A percentile compares a stretch with the other conserved stretches of the same genome.
phyloP scores from a whole-genome alignment of 257 asterid genomes.

The Cynanchum wilfordii region DNA sequence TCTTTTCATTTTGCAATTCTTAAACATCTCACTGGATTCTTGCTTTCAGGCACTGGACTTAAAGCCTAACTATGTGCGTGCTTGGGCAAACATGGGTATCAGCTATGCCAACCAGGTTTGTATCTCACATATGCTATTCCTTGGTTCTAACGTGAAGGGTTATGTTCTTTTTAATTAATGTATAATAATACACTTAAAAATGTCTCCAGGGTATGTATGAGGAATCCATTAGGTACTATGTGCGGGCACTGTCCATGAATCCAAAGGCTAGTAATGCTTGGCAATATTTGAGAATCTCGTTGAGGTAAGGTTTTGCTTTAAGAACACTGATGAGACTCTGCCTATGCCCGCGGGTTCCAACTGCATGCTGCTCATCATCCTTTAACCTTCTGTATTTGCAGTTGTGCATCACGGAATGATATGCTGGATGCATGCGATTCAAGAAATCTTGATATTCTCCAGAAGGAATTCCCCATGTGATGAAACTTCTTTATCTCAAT shows the following conservation, averaged over 20 bases:
- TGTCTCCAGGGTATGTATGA: conserved; percentile 76
- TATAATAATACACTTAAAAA: no score
- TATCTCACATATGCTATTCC: background rate
- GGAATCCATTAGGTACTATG: conserved; percentile 93
- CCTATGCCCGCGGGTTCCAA: background rate
- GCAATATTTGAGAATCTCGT: conserved; percentile 92
- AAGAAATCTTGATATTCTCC: conserved; percentile 85
- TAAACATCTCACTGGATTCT: background rate
- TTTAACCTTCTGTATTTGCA: conserved; percentile 24
- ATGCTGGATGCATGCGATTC: conserved; percentile 92
- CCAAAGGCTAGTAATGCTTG: conserved; percentile 99
- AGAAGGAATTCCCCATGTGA: conserved; percentile 88
- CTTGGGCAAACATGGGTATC: conserved; percentile 99
- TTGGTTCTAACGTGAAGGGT: conserved; percentile 7
- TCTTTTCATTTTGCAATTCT: background rate
- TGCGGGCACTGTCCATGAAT: conserved; percentile 90
- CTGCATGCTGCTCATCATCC: background rate
- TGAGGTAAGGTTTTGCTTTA: conserved; percentile 47
- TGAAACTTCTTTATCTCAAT: background rate
- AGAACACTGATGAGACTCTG: background rate
- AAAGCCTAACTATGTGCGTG: conserved; percentile 96
- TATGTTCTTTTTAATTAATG: background rate
- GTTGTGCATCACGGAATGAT: conserved; percentile 87
- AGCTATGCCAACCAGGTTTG: conserved; percentile 98
- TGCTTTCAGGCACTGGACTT: conserved; percentile 84